A percentile compares a stretch with the other conserved stretches of the same genome.
Evolutionary conservation across 306 rosid genomes (phyloP).

Genomic region (Prunus padus): DNA sequence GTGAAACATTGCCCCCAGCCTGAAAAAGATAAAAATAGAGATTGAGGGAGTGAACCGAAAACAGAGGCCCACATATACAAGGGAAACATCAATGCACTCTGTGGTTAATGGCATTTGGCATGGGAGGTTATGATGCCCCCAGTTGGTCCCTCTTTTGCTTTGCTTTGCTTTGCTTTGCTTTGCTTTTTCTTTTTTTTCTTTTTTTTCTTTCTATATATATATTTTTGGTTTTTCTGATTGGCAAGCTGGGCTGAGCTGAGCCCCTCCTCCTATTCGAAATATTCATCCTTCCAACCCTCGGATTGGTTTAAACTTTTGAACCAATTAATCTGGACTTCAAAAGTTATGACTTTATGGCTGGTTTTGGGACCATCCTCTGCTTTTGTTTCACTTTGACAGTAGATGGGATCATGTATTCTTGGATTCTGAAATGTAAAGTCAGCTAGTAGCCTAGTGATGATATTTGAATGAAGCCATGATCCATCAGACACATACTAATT

Average conservation of each 20-base stretch:
- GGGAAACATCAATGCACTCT: conserved; percentile 49
- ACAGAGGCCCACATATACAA: conserved; percentile 44
- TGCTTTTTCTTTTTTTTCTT: conserved; percentile 24
- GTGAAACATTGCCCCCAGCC: conserved; percentile 36
- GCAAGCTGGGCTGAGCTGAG: conserved; percentile 5
- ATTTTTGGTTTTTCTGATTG: not conserved
- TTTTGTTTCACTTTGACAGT: conserved; percentile 24
- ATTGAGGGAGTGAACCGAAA: conserved; percentile 16
- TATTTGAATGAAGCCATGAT: not conserved
- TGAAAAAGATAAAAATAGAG: not conserved
- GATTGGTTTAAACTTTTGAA: not conserved
- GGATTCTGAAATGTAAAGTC: conserved; percentile 19
- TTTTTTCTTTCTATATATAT: no score
- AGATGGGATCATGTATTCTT: conserved; percentile 6
- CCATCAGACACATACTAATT: not conserved
- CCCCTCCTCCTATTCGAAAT: not conserved
- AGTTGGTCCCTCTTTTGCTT: conserved; percentile 29
- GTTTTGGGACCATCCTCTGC: conserved; percentile 44
- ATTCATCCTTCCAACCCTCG: not conserved
- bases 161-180: no score
- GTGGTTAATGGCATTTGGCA: conserved; percentile 47
- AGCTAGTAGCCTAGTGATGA: not conserved
- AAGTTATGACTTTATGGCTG: conserved; percentile 39
- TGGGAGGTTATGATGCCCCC: conserved; percentile 63
- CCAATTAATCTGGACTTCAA: not conserved